These are phyloP conservation scores for Strigomonas culicis DNA, from an alignment of 208 protist species.

Conservation along the genomic window DNA sequence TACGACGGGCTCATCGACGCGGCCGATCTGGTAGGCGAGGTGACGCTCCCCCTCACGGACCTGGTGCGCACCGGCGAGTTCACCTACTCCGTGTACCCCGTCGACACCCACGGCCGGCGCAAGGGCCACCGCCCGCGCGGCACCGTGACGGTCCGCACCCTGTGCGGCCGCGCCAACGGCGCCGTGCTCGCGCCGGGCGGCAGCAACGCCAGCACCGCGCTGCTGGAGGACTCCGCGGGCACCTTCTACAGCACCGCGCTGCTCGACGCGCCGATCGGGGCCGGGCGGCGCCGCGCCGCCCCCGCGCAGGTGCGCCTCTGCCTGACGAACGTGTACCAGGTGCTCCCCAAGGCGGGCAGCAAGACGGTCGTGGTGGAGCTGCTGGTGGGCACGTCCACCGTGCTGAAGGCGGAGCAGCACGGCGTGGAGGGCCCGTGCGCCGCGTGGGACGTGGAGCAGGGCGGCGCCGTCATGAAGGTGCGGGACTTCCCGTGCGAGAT, in stretches of 20 bases:
- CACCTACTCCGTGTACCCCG: conserved; percentile 29
- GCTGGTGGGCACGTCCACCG: conserved; percentile 22
- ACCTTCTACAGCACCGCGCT: conserved; percentile 9
- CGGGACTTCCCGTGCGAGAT: conserved; percentile 1
- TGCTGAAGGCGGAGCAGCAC: conserved; percentile 41
- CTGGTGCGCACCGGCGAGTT: conserved; percentile 49
- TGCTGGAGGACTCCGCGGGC: conserved; percentile 13
- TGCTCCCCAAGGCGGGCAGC: conserved; percentile 27
- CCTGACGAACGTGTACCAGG: conserved; percentile 48
- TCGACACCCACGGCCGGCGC: neutral
- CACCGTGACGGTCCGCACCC: conserved; percentile 13
- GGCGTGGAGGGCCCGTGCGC: conserved; percentile 22
- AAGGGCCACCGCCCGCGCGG: conserved; percentile 10
- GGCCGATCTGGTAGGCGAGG: conserved; percentile 65
- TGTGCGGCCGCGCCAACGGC: conserved; percentile 6
- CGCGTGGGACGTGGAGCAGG: conserved; percentile 50
- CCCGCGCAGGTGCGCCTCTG: conserved; percentile 41
- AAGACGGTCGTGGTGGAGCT: conserved; percentile 48
- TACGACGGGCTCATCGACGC: conserved; percentile 78
- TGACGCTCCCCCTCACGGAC: conserved; percentile 43
- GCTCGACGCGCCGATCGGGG: neutral
- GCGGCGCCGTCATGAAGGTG: conserved; percentile 29
- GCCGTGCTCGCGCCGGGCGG: neutral
- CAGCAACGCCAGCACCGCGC: neutral
- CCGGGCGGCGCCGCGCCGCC: neutral